phyloP scores from a whole-genome alignment of 495 filamentous ascomycete genomes.

The Hypoxylon cercidicola region DNA sequence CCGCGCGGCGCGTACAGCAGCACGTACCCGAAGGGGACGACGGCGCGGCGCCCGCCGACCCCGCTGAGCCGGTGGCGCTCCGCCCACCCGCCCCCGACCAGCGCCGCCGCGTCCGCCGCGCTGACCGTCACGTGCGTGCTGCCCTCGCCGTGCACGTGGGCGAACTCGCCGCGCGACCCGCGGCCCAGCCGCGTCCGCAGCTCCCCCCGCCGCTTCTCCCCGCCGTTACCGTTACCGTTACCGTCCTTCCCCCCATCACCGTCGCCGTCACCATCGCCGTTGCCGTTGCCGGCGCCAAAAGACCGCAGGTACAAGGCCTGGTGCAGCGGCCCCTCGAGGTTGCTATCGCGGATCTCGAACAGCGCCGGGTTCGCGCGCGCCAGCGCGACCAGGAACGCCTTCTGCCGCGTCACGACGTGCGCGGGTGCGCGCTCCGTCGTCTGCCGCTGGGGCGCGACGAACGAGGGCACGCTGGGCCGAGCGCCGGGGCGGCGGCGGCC shows the following conservation, averaged over 20 bases:
- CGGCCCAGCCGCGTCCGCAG: slow-evolving; percentile 17
- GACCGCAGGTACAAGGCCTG: slow-evolving; percentile 38
- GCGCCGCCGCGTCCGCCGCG: slow-evolving; percentile 45
- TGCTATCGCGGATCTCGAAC: slow-evolving; percentile 33
- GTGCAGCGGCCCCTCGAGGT: slow-evolving; percentile 43
- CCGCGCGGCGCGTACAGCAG: slow-evolving; percentile 50
- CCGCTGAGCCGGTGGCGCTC: slow-evolving; percentile 46
- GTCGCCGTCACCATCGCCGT: too few species aligned
- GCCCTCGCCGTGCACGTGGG: slow-evolving; percentile 49
- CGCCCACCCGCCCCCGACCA: slow-evolving; percentile 48
- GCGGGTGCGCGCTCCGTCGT: slow-evolving; percentile 7
- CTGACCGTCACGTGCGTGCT: slow-evolving; percentile 45
- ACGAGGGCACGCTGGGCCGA: slow-evolving; percentile 37
- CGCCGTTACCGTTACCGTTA: neutral
- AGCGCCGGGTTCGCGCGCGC: slow-evolving; percentile 26
- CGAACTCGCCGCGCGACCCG: slow-evolving; percentile 42
- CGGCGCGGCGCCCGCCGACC: slow-evolving; percentile 11
- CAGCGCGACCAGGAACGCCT: slow-evolving; percentile 21
- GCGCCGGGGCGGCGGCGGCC: neutral
- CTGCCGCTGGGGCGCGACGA: slow-evolving; percentile 51
- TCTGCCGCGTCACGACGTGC: neutral
- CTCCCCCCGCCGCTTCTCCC: neutral
- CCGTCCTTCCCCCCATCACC: neutral
- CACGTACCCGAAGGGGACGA: slow-evolving; percentile 44
- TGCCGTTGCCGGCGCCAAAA: too few species aligned